Base-by-base conservation (phyloP, 768 basidiomycete species). In the Leccinum arenicola region DNA sequence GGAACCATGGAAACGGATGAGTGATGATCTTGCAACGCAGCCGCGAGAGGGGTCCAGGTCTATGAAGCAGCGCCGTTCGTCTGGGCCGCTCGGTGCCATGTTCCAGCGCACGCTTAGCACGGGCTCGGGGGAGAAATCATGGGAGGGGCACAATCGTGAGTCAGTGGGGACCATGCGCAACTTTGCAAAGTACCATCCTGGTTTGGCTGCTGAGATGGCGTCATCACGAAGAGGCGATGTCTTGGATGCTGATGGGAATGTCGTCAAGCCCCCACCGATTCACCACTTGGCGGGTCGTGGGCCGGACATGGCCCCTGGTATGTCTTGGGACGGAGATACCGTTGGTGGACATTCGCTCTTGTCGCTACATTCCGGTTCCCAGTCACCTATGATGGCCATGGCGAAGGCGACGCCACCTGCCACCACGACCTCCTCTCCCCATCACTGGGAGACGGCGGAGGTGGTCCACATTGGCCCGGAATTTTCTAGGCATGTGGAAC, bases 401-500 rank as follows among this genome's bases (percentile, higher is more conserved):
- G 85, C 84, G 35, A 84, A 84, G 66, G 82, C 80, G 61, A 89
- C 88, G 5, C 88, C 88, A 50, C 76, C 76, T 8, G 81, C 85
- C 12, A 83, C 77, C 17, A 65, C 72, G 27, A 65, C 72, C 4
- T 79, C 82, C 2, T 73, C 78, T 15, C 68, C 74, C 2, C 88
- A 90, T 73, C 78, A 70, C 50, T 89, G 88, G 88, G 83, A 90
- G 70, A 85, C 84, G 8, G 87, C 87, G 3, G 84, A 88, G 65
- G 84, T 88, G 19, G 63, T 87, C 53, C 74, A 82, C 56, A 53
- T 66, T 2, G 69, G 68, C 48, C 49, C 60, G 1, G 61, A 53
- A 14, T 9, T 23, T 17, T 36, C 55, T 27, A 61, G 63, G 4
- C 7, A 15, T 4, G 40, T 31, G 6, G 59, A 68, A 1, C 66